A percentile compares a stretch with the other conserved stretches of the same genome.
phyloP scores from a whole-genome alignment of 2,329 filamentous ascomycete genomes.

The Penicillium sp. region DNA sequence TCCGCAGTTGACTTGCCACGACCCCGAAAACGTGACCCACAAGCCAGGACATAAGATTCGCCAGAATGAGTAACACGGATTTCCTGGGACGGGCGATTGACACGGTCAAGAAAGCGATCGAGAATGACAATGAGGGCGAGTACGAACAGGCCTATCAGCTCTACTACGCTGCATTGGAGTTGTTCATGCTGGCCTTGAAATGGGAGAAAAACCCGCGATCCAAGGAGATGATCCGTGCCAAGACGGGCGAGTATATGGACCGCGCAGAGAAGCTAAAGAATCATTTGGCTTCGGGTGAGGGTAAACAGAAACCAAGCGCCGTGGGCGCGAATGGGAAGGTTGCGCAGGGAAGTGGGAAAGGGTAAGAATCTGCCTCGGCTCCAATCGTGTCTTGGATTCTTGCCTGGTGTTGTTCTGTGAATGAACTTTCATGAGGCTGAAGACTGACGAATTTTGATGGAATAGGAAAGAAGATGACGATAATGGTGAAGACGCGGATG shows the following conservation, averaged over 20 bases:
- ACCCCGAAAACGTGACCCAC: constrained; percentile 9
- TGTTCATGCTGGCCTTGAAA: constrained; percentile 98
- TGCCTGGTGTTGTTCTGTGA: not conserved
- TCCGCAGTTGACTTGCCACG: constrained; percentile 22
- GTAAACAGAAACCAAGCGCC: constrained; percentile 53
- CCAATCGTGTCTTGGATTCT: not conserved
- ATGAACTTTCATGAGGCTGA: not conserved
- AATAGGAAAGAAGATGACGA: constrained; percentile 58
- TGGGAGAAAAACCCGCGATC: constrained; percentile 99
- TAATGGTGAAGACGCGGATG: constrained; percentile 75
- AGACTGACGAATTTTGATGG: constrained; percentile 2
- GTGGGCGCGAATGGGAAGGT: constrained; percentile 54
- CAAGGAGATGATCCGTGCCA: constrained; percentile 95
- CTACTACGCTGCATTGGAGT: constrained; percentile 93
- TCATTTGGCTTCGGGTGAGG: constrained; percentile 69
- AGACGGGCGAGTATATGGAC: constrained; percentile 97
- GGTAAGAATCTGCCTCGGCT: constrained; percentile 40
- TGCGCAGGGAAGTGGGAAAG: constrained; percentile 54
- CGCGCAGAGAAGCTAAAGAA: constrained; percentile 96
- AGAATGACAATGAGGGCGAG: constrained; percentile 89
- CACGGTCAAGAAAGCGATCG: constrained; percentile 95
- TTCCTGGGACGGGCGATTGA: constrained; percentile 96
- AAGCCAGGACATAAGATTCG: constrained; percentile 10
- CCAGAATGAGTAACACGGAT: constrained; percentile 88
- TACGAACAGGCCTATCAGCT: constrained; percentile 96